Evolutionary conservation across 2,329 filamentous ascomycete species (phyloP).

Genomic region (Ascochyta pisi): DNA sequence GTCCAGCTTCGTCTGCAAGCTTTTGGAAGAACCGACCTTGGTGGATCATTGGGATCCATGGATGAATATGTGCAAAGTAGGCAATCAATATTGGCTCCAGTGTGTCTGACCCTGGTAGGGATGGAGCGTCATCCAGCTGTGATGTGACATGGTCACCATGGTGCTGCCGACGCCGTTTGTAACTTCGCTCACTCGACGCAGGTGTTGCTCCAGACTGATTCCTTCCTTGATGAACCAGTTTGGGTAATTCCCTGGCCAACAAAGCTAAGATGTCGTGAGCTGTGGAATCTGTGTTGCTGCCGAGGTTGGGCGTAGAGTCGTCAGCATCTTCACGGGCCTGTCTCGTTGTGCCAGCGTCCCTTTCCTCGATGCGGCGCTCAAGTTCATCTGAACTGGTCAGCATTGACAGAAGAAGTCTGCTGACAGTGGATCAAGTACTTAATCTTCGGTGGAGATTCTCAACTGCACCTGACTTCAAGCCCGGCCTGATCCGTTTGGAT

Average conservation of each 20-base stretch:
- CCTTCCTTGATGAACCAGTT: slow-evolving; percentile 8
- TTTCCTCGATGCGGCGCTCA: slow-evolving; percentile 17
- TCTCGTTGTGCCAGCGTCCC: neutral
- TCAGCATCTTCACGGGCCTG: neutral
- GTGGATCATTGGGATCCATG: slow-evolving; percentile 30
- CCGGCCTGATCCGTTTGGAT: slow-evolving; percentile 24
- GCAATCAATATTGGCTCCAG: slow-evolving; percentile 16
- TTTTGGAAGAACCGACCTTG: slow-evolving; percentile 20
- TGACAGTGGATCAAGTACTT: slow-evolving; percentile 5
- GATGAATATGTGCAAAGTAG: slow-evolving; percentile 25
- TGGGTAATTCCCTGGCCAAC: slow-evolving; percentile 26
- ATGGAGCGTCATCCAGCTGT: neutral
- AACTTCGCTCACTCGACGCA: slow-evolving; percentile 1
- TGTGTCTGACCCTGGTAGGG: neutral
- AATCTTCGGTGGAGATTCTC: slow-evolving; percentile 27
- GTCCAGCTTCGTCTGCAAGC: slow-evolving; percentile 3
- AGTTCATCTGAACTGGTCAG: slow-evolving; percentile 18
- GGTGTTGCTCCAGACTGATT: neutral
- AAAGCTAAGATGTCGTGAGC: slow-evolving; percentile 19
- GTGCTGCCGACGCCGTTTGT: slow-evolving; percentile 21
- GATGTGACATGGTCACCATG: neutral
- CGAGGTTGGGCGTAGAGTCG: neutral
- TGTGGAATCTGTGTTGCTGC: neutral
- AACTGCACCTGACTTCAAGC: slow-evolving; percentile 27
- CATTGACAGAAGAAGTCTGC: neutral